Base-by-base conservation (phyloP, 371 early-diverging fungal genomes). In the Actinomucor elegans region DNA sequence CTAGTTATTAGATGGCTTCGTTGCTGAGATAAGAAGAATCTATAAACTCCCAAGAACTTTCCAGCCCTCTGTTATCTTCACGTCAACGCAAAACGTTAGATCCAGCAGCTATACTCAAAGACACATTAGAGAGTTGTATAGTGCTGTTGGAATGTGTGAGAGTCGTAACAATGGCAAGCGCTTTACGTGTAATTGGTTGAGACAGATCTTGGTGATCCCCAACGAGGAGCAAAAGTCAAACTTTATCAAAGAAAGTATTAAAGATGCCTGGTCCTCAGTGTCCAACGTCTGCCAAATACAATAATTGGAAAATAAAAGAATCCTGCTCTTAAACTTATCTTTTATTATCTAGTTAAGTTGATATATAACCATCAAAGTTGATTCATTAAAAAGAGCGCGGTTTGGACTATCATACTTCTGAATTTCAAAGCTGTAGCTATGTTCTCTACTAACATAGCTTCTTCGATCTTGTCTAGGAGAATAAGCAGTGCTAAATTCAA, bases 111-210 rank as follows among this genome's bases (percentile, higher is more conserved):
- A 81, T 23, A 76, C 81, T 5, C 81, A 78, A 36, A 69, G 74
- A 40, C 73, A 79, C 40, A 71, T 84, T 27, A 57, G 71, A 44
- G 78, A 81, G 33, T 43, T 84, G 7, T 81, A 79, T 42, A 65
- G 76, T 48, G 79, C 84, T 4, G 81, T 84, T 2, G 67, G 67
- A 0, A 64, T 68, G 35, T 76, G 79, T 5, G 82, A 84, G 38
- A 55, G 68, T 14, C 73, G 78, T 14, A 72, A 73, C n/a, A 57
- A 59, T 27, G 67, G 71, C 23, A 71, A 68, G 37, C 70, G 76
- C 31, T 84, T 84, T 35, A 78, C 74, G 0, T 84, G 82, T 57
- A 71, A 64, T 0, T 81, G 80, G 72, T 66, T 84, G 40, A 73
- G 72, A 51, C 81, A 80, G 31, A 79, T 84, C 33, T 44, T 69